Conservation (phyloP, 2,329 filamentous ascomycete species). For the Ophiostoma perfectum region DNA sequence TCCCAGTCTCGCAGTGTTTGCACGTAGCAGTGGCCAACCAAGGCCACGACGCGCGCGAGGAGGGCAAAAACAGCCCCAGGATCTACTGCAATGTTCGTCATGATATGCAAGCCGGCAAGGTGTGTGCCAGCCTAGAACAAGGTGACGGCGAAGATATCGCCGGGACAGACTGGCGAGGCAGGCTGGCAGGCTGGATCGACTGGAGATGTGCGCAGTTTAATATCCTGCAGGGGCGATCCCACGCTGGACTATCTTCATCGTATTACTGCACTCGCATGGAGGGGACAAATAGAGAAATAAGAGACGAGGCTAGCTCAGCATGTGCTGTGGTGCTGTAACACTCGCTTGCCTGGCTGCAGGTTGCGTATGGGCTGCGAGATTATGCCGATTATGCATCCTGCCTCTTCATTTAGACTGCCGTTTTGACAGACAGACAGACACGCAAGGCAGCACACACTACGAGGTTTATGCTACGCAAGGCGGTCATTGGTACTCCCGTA, state of each 20-base stretch:
- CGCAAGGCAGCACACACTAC: background rate
- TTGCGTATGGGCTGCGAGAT: background rate
- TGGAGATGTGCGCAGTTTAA: background rate
- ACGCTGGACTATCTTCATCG: background rate
- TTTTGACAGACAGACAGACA: background rate
- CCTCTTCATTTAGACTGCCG: background rate
- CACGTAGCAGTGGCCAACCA: background rate
- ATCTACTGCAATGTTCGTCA: conserved; percentile 1
- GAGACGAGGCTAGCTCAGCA: background rate
- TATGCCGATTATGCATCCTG: background rate
- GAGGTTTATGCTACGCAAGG: background rate
- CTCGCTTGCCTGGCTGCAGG: background rate
- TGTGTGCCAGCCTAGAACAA: background rate
- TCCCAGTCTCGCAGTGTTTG: too few species aligned
- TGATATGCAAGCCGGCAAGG: background rate
- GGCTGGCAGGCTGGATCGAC: background rate
- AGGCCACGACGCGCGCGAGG: background rate
- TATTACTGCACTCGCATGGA: too few species aligned
- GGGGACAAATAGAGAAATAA: too few species aligned
- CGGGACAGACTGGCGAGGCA: background rate
- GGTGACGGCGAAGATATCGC: background rate
- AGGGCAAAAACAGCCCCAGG: background rate
- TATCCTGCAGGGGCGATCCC: conserved; percentile 5
- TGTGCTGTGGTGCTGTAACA: background rate
- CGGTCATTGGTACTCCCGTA: background rate